Evolutionary conservation across 2,329 filamentous ascomycete species (phyloP).

Genomic region (Diaporthe velutina): DNA sequence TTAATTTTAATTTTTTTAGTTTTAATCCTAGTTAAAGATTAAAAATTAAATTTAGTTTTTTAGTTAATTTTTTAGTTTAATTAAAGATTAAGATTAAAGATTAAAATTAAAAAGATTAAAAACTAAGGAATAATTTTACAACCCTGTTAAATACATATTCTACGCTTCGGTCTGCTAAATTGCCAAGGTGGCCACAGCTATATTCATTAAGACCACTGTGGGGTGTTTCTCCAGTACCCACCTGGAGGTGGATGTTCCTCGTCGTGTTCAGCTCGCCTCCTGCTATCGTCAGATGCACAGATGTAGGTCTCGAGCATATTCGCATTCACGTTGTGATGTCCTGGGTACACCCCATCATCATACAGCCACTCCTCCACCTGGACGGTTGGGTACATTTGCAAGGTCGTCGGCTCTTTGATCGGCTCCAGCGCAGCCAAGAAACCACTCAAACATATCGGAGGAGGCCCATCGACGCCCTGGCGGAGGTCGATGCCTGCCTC

Average conservation of each 20-base stretch:
- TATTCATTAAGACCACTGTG: neutral
- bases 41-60: no score
- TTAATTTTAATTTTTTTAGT: no score
- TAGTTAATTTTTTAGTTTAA: no score
- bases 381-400: conserved; percentile 1
- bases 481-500: neutral
- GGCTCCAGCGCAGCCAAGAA: neutral
- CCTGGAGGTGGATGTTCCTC: neutral
- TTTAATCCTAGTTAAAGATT: no score
- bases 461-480: neutral
- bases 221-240: neutral
- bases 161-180: neutral
- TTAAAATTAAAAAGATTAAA: no score
- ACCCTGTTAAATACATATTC: no score
- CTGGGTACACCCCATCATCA: neutral
- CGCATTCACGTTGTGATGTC: neutral
- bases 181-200: neutral
- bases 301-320: neutral
- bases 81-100: no score
- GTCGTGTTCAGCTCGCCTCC: neutral
- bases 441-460: neutral
- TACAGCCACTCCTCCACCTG: neutral
- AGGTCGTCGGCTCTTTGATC: conserved; percentile 1
- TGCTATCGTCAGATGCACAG: neutral
- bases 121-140: no score